A percentile compares a stretch with the other conserved stretches of the same genome.
phyloP scores from a whole-genome alignment of 2,329 filamentous ascomycete genomes.

The Penicillium sp. region DNA sequence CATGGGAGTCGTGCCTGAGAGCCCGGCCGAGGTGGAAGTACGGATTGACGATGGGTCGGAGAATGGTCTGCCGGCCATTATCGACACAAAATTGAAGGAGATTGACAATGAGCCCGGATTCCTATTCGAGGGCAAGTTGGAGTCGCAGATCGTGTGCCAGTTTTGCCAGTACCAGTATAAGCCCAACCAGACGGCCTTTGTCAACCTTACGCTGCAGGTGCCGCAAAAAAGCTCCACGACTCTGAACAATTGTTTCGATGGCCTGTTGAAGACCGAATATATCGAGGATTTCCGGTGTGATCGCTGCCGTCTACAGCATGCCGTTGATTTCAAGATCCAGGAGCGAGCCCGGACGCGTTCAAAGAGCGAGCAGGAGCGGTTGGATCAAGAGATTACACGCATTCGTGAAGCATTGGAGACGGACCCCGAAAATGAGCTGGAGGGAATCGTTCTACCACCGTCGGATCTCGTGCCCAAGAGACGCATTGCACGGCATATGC shows the following conservation, averaged over 20 bases:
- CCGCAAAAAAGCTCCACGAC: conserved; percentile 79
- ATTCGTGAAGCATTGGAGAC: conserved; percentile 69
- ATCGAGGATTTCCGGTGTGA: conserved; percentile 98
- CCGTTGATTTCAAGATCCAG: conserved; percentile 61
- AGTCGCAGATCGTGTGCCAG: conserved; percentile 93
- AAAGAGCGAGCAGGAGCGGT: conserved; percentile 50
- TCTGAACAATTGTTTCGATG: conserved; percentile 85
- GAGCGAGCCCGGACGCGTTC: conserved; percentile 59
- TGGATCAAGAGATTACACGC: conserved; percentile 61
- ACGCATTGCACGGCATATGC: conserved; percentile 81
- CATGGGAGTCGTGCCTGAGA: conserved; percentile 15
- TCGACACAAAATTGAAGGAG: conserved; percentile 38
- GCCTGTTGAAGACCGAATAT: conserved; percentile 88
- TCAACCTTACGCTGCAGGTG: conserved; percentile 87
- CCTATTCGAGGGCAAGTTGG: conserved; percentile 84
- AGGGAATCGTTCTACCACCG: conserved; percentile 72
- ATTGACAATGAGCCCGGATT: conserved; percentile 59
- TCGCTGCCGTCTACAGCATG: conserved; percentile 82
- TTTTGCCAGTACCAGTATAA: conserved; percentile 87
- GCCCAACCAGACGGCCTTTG: conserved; percentile 79
- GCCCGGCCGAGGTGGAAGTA: conserved; percentile 32
- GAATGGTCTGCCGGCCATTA: conserved; percentile 34
- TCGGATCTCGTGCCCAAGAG: conserved; percentile 72
- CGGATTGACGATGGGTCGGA: conserved; percentile 37
- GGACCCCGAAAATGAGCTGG: conserved; percentile 75